A percentile compares a stretch with the other conserved stretches of the same genome.
phyloP scores from a whole-genome alignment of 2,329 filamentous ascomycete genomes.

The Ambrosiella beaveri region DNA sequence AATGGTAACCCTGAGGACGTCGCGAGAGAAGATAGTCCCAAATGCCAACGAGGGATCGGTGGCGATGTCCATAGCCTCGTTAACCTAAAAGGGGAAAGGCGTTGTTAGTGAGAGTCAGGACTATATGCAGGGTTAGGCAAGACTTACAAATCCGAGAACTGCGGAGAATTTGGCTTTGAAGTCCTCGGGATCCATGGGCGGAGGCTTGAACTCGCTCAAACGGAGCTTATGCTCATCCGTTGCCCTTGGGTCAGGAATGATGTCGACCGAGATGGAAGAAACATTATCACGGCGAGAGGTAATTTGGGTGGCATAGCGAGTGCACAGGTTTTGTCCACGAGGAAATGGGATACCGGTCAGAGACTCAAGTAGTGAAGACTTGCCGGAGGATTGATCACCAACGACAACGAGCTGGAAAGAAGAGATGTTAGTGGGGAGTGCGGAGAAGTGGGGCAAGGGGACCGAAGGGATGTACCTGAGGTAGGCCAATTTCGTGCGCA shows the following conservation, averaged over 20 bases:
- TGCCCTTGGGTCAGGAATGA: conserved; percentile 21
- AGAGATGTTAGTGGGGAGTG: conserved; percentile 7
- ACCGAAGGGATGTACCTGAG: conserved; percentile 36
- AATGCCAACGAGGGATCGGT: conserved; percentile 13
- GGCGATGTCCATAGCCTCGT: conserved; percentile 6
- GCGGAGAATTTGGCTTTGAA: conserved; percentile 21
- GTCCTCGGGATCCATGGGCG: neutral
- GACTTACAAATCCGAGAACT: conserved; percentile 20
- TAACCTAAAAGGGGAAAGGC: neutral
- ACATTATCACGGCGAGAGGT: conserved; percentile 14
- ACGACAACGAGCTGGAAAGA: conserved; percentile 16
- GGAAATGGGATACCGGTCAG: conserved; percentile 17
- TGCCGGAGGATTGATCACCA: conserved; percentile 16
- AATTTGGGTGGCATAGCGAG: conserved; percentile 16
- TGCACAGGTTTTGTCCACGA: conserved; percentile 15
- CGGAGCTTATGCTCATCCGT: conserved; percentile 10
- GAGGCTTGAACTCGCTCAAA: neutral
- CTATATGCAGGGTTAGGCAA: conserved; percentile 1
- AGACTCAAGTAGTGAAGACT: conserved; percentile 16
- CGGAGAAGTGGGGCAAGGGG: neutral
- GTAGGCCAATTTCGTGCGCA: conserved; percentile 21
- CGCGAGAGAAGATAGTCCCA: conserved; percentile 15
- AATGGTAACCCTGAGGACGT: conserved; percentile 17
- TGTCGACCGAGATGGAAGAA: conserved; percentile 24
- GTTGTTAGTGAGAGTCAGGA: neutral